phyloP scores from a whole-genome alignment of 768 basidiomycete species.

The Omphalotus guepiniiformis region DNA sequence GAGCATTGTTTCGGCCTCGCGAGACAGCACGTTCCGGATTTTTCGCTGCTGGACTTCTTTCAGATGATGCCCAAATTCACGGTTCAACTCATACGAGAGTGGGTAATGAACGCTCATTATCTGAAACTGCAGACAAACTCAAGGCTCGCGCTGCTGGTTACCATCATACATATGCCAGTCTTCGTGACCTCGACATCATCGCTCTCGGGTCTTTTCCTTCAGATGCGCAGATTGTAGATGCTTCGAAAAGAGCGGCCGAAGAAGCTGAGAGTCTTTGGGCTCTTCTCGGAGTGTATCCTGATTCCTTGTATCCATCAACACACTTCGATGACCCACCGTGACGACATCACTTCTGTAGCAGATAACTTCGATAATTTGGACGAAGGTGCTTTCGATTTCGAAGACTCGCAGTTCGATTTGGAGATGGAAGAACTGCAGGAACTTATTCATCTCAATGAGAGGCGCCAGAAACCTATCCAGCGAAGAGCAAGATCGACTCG shows the following conservation, averaged over 20 bases:
- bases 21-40: conserved; percentile 29
- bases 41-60: conserved; percentile 25
- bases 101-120: conserved; percentile 8
- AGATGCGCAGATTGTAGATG: no score
- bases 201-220: no score
- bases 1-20: conserved; percentile 31
- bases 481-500: background rate
- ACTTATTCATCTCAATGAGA: background rate
- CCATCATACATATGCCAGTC: conserved; percentile 24
- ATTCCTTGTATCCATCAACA: no score
- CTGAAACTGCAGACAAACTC: conserved; percentile 10
- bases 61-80: conserved; percentile 20
- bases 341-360: no score
- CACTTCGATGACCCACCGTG: no score
- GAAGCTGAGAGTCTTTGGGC: no score
- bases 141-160: conserved; percentile 17
- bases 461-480: background rate
- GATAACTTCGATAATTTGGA: no score
- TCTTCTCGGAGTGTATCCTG: no score
- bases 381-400: no score
- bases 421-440: background rate
- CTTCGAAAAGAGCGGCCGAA: no score
- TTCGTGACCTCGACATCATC: no score
- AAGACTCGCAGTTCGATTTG: background rate
- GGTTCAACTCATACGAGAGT: conserved; percentile 21